Evolutionary conservation across 1,284 basidiomycete genomes (phyloP).

Genomic region (Grifola frondosa): DNA sequence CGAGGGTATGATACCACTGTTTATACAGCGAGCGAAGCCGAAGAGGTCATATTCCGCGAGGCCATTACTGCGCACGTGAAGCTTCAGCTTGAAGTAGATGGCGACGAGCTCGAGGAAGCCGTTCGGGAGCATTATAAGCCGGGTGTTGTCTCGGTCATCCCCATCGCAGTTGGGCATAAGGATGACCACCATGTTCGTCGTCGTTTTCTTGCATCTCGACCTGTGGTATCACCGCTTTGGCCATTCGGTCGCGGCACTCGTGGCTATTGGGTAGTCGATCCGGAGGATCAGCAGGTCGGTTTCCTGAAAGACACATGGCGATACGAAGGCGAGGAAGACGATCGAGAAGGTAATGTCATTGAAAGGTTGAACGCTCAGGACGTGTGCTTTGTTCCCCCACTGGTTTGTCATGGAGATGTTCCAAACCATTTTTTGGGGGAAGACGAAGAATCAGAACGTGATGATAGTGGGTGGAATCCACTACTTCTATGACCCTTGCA

Average conservation of each 20-base stretch:
- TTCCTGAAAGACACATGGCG: constrained; percentile 17
- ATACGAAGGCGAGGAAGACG: neutral
- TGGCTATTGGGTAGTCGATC: constrained; percentile 10
- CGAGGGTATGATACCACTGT: constrained; percentile 9
- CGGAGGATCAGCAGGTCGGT: neutral
- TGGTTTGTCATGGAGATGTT: constrained; percentile 6
- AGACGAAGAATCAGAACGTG: neutral
- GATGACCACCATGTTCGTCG: too few relatives aligned
- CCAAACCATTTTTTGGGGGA: neutral
- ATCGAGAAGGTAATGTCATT: constrained; percentile 7
- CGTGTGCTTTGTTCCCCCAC: constrained; percentile 3
- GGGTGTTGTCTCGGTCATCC: neutral
- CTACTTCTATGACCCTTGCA: too few relatives aligned
- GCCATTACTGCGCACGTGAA: neutral
- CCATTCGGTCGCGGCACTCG: constrained; percentile 2
- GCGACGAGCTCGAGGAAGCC: constrained; percentile 1
- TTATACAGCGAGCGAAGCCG: neutral
- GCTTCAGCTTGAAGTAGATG: neutral
- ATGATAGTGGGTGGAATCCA: neutral
- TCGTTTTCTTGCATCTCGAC: constrained; percentile 8
- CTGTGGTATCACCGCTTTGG: constrained; percentile 1
- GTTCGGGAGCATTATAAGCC: constrained; percentile 5
- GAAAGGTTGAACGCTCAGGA: neutral
- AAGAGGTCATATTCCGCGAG: neutral
- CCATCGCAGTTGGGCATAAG: too few relatives aligned